A percentile compares a stretch with the other conserved stretches of the same genome.
Conservation (phyloP, 2,329 filamentous ascomycete species). For the Fusarium humuli region DNA sequence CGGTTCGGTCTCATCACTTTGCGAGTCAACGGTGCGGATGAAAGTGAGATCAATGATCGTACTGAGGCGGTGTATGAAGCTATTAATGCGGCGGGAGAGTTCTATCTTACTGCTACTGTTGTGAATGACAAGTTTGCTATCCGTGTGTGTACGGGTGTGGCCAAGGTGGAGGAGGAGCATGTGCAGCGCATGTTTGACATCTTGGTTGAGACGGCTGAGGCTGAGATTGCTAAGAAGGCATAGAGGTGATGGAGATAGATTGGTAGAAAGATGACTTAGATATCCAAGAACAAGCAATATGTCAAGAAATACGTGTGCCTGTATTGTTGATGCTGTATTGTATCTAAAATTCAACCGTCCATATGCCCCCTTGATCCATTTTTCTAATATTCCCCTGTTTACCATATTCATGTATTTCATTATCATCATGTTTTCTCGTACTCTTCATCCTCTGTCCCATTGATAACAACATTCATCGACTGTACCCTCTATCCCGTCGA, state of each 20-base stretch:
- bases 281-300: not conserved
- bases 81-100: slow-evolving; percentile 78
- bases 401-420: slow-evolving; percentile 2
- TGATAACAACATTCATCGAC: slow-evolving; percentile 7
- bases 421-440: not conserved
- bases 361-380: slow-evolving; percentile 1
- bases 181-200: slow-evolving; percentile 79
- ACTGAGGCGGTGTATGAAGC: slow-evolving; percentile 81
- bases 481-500: slow-evolving; percentile 22
- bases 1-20: slow-evolving; percentile 85
- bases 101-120: slow-evolving; percentile 84
- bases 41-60: slow-evolving; percentile 70
- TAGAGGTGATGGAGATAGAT: not conserved
- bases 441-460: slow-evolving; percentile 13
- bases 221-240: slow-evolving; percentile 45
- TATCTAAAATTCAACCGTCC: not conserved
- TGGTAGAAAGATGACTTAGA: not conserved
- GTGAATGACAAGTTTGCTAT: slow-evolving; percentile 82
- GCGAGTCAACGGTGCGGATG: slow-evolving; percentile 60
- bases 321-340: not conserved
- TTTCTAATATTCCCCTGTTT: not conserved
- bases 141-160: slow-evolving; percentile 79
- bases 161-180: slow-evolving; percentile 77
- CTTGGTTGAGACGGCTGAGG: slow-evolving; percentile 70
- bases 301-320: not conserved